Evolutionary conservation across 441 rosid species (phyloP), one percentile per base, ranked within the genome.

Genomic region (Brassica balearica): DNA sequence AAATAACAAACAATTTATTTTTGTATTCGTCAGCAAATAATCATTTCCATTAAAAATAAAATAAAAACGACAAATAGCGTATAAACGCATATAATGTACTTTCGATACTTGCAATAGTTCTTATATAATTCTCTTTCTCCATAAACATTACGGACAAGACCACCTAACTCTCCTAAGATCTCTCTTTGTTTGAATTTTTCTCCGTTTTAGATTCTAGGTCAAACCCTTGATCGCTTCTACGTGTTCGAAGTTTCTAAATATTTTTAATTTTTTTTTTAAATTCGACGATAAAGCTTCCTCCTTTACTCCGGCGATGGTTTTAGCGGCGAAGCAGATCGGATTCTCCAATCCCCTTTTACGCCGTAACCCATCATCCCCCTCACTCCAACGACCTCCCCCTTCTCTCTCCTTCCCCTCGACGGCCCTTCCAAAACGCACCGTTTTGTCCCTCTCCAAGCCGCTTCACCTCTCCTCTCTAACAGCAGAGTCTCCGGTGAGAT

Each of bases 361-460:
- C 11, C 76, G 83, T 25, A 87, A 72, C 69, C 61, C 75, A 53
- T 22, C 75, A 53, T 29, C 78, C 3, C 22, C 68, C 0, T 51
- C 73, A 17, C 65, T 81, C 12, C 69, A 0, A 46, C 69, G 86
- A 82, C 76, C 89, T 77, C 83, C 77, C 22, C 27, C 73, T 77
- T 80, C 82, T 53, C 87, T 89, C 0, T 76, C 86, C 2, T 68
- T 86, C 23, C 78, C 75, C 4, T 38, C 82, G 27, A 64, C 43
- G 7, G 79, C 64, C 69, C 75, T 19, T 60, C 62, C 80, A 14
- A 85, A 77, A 72, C 29, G 79, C 22, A 14, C 81, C 36, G 34
- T 71, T 34, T 79, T 88, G 19, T 82, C 88, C 2, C 38, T 91
- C 4, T 84, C 89, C 1, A 91, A 83, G 60, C 88, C 96, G 6